Percentiles rank a stretch among this genome's conserved stretches.
Evolutionary conservation across 2,329 filamentous ascomycete genomes (phyloP).

Genomic region (Beauveria sp.): DNA sequence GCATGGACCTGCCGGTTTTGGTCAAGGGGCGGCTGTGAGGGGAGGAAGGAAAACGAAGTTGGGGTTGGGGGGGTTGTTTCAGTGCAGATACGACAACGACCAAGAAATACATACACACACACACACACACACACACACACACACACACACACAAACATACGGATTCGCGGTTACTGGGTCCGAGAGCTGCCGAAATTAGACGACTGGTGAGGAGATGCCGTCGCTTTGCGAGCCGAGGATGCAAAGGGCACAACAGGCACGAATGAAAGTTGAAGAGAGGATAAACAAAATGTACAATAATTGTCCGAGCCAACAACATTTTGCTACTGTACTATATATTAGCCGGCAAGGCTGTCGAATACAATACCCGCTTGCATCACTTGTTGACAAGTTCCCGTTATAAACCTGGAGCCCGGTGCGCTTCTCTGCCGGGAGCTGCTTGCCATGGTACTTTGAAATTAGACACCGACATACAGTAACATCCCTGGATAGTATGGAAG

Average conservation of each 20-base stretch:
- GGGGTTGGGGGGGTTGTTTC: too few relatives aligned
- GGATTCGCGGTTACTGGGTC: neutral
- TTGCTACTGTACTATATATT: slow-evolving; percentile 7
- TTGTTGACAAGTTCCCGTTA: neutral
- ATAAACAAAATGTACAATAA: neutral
- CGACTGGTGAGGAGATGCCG: neutral
- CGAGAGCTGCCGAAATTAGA: too few relatives aligned
- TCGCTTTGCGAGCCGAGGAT: neutral
- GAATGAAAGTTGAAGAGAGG: neutral
- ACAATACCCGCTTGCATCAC: slow-evolving; percentile 2
- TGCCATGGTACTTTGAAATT: too few relatives aligned
- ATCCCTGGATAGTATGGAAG: neutral
- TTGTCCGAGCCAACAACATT: neutral
- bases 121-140: neutral
- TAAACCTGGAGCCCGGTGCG: neutral
- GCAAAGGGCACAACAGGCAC: neutral
- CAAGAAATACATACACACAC: neutral
- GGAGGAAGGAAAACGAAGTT: neutral
- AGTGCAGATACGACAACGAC: too few relatives aligned
- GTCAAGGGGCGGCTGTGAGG: slow-evolving; percentile 21
- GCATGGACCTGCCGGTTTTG: slow-evolving; percentile 77
- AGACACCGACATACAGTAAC: neutral
- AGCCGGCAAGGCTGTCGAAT: neutral
- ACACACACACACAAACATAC: neutral
- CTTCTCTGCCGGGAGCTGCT: neutral